A percentile compares a stretch with the other conserved stretches of the same genome.
These are phyloP conservation scores for Bruguiera hainesii DNA, from an alignment of 441 rosid species.

Conservation along the genomic window DNA sequence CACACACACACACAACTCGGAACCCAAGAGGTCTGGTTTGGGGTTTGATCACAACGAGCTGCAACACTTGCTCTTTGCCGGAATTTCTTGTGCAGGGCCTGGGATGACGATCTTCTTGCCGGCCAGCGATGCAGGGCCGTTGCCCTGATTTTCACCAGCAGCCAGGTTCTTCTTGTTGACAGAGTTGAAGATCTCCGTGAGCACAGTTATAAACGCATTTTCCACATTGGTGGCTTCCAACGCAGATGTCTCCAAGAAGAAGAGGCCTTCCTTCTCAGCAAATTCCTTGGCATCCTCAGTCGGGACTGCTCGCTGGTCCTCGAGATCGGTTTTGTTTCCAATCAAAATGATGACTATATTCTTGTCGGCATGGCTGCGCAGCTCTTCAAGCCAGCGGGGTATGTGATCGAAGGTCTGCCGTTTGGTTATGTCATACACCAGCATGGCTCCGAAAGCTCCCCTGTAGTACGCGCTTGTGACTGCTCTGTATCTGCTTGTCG, in stretches of 20 bases:
- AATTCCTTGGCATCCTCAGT: conserved; percentile 77
- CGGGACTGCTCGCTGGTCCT: conserved; percentile 65
- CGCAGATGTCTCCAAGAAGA: conserved; percentile 96
- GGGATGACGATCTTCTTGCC: conserved; percentile 83
- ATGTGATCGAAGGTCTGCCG: conserved; percentile 51
- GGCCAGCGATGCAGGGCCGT: conserved; percentile 59
- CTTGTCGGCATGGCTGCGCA: conserved; percentile 58
- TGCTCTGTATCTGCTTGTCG: conserved; percentile 58
- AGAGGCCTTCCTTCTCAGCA: conserved; percentile 79
- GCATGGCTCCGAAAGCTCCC: conserved; percentile 74
- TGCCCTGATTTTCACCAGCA: conserved; percentile 48
- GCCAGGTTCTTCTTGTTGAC: conserved; percentile 76
- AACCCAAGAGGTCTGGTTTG: not conserved
- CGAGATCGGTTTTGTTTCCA: conserved; percentile 88
- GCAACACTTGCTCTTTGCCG: conserved; percentile 65
- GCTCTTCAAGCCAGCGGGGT: conserved; percentile 63
- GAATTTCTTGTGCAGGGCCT: conserved; percentile 70
- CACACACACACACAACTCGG: not conserved
- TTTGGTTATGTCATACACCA: conserved; percentile 60
- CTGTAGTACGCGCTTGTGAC: conserved; percentile 84
- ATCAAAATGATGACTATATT: conserved; percentile 73
- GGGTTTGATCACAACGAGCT: conserved; percentile 38
- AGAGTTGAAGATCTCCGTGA: conserved; percentile 75
- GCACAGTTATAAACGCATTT: conserved; percentile 70
- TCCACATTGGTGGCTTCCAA: conserved; percentile 76